Evolutionary conservation across 2,329 filamentous ascomycete species (phyloP), one percentile per base, ranked within the genome.

Genomic region (Fusarium pseudonygamai): DNA sequence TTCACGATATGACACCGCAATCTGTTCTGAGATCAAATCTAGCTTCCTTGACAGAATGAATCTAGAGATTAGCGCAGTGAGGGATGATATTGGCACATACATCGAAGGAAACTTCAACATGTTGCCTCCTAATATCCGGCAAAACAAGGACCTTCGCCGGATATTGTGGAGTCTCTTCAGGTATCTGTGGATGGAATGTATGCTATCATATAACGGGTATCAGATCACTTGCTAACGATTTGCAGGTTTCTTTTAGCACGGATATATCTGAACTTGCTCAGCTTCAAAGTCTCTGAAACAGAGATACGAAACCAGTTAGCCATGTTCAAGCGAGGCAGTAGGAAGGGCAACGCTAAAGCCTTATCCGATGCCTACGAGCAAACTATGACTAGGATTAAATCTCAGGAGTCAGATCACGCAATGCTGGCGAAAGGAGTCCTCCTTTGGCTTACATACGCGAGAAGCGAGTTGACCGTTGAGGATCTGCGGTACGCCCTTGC

Each of bases 141-240:
- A 45, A 6, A 26, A 45, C 4, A 9, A 14, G 3, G 24, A 9
- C 0, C 24, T 45, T 45, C 16, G 42, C 7, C 16, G 1, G 24
- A 45, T 26, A 45, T 45, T 0, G 3, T 45, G 4, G 16, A 45
- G 11, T 20, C 16, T 13, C 0, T 45, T 14, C 42, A 45, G 1
- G 24, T 20, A 20, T 45, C 42, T 26, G 42, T 26, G 0, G 42
- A 26, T 2, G 24, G 42, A 26, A 45, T 45, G 24, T 6, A 4
- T 2, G 42, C 13, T 13, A 18, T 24, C n/a, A 43, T 18, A 2
- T 0, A 8, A 8, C n/a, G 8, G 15, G 0, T 1, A 24, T 2
- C 2, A 3, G 6, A 7, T 5, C 1, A 8, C 8, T 12, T 11
- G 3, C 5, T 43, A 5, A 45, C 42, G 0, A 5, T 3, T 13